Conservation (phyloP, 768 basidiomycete species). For the Mycena galericulata region DNA sequence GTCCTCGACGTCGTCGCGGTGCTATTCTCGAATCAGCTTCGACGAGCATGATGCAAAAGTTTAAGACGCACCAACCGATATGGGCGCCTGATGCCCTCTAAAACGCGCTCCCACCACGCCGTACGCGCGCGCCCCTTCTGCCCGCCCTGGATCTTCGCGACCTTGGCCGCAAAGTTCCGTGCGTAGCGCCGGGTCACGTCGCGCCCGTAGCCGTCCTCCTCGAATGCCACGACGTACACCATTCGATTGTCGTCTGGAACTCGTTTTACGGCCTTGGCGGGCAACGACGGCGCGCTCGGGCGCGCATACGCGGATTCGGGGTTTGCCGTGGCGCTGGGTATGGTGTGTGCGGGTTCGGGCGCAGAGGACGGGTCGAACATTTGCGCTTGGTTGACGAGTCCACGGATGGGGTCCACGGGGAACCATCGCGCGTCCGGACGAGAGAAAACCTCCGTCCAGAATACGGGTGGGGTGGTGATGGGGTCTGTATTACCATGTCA, state of each 20-base stretch:
- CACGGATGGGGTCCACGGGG: constrained; percentile 90
- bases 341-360: constrained; percentile 27
- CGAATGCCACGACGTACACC: constrained; percentile 92
- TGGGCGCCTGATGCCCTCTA: constrained; percentile 73
- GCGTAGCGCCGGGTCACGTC: constrained; percentile 95
- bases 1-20: constrained; percentile 94
- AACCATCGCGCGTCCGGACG: constrained; percentile 93
- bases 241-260: constrained; percentile 77
- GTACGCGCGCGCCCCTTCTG: constrained; percentile 67
- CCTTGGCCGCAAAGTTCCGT: constrained; percentile 81
- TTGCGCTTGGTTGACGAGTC: constrained; percentile 82
- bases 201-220: constrained; percentile 93
- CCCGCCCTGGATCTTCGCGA: constrained; percentile 81
- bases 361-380: constrained; percentile 76
- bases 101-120: constrained; percentile 88
- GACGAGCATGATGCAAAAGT: constrained; percentile 30
- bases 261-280: constrained; percentile 44
- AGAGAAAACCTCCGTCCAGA: constrained; percentile 98
- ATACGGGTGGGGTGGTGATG: constrained; percentile 79
- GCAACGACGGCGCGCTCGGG: constrained; percentile 16
- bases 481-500: constrained; percentile 59
- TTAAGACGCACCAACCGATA: constrained; percentile 80
- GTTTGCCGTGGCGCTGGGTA: neutral
- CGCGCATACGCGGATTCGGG: constrained; percentile 28
- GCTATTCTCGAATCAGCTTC: constrained; percentile 57